phyloP scores from a whole-genome alignment of 768 basidiomycete genomes.

The Trametes meyenii region DNA sequence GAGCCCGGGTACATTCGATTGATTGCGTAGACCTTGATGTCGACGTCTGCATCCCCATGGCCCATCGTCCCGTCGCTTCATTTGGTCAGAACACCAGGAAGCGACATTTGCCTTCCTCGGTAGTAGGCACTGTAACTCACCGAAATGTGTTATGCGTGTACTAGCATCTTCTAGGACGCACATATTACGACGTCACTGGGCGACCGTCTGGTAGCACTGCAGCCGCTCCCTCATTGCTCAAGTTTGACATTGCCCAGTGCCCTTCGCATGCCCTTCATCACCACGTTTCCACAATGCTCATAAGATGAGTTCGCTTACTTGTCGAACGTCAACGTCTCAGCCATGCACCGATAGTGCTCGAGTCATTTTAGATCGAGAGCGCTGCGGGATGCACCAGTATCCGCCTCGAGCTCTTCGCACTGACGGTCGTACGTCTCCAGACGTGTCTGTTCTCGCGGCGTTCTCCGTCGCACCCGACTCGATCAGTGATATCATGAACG shows the following conservation, averaged over 20 bases:
- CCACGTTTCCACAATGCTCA: neutral
- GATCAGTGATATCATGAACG: constrained; percentile 13
- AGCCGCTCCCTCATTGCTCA: neutral
- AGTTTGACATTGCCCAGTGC: neutral
- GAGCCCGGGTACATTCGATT: no score
- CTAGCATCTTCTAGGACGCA: no score
- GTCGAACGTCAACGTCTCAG: neutral
- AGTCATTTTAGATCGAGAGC: neutral
- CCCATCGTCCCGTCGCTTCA: no score
- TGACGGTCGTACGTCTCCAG: neutral
- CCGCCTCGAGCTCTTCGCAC: neutral
- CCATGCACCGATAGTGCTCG: neutral
- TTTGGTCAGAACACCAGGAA: no score
- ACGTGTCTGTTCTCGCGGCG: constrained; percentile 1
- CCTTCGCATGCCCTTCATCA: neutral
- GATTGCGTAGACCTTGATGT: no score
- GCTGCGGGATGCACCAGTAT: neutral
- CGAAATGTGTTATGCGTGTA: no score
- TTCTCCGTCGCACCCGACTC: neutral
- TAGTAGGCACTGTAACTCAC: no score
- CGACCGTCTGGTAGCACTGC: neutral
- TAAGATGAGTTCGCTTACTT: neutral
- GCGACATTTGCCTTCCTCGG: no score
- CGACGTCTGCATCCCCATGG: no score
- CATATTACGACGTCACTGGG: neutral